Evolutionary conservation across 1,284 basidiomycete genomes (phyloP), one percentile per base, ranked within the genome.

Genomic region (Boletus semigastroideus): DNA sequence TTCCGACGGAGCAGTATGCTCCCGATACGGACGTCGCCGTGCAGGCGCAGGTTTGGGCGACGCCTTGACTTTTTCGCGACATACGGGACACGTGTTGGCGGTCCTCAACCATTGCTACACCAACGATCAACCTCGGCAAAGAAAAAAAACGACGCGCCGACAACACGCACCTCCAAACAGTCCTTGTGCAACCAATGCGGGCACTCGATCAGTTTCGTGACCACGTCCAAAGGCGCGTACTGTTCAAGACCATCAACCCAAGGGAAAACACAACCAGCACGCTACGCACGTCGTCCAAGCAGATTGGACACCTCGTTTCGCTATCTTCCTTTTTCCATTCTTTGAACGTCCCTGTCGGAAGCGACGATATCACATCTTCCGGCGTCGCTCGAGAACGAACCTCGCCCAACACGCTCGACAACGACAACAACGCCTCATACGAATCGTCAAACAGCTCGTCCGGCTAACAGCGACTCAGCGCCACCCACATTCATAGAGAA

Each of bases 271-370:
- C 7, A 44, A 31, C 0, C 16, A 11, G 25, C 25, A 42, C 2
- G n/a, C 12, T 13, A 78, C 86, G 44, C 61, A 89, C 87, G 67
- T 90, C 87, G 56, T 90, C 87, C 56, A 90, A 68, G 61, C 88
- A 90, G 45, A 90, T 90, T 3, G 87, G 87, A 64, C 87, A 90
- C 38, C 86, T 77, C 48, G 77, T 73, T 58, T 90, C 87, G 48
- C 82, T 82, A 34, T 83, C 83, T 1, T 72, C 60, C 5, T 71
- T 79, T 33, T 75, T 76, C 85, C 86, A 90, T 31, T 88, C 86
- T 55, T 78, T 78, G 65, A 84, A 90, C 14, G 73, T 66, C 0
- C 75, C 86, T 19, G 74, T 80, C 25, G 86, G 81, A 49, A 90
- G 68, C 0, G 75, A 72, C 12, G 78, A 68, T 42, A 90, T 70